phyloP scores from a whole-genome alignment of 768 basidiomycete genomes.

The Rhodotorula toruloides region DNA sequence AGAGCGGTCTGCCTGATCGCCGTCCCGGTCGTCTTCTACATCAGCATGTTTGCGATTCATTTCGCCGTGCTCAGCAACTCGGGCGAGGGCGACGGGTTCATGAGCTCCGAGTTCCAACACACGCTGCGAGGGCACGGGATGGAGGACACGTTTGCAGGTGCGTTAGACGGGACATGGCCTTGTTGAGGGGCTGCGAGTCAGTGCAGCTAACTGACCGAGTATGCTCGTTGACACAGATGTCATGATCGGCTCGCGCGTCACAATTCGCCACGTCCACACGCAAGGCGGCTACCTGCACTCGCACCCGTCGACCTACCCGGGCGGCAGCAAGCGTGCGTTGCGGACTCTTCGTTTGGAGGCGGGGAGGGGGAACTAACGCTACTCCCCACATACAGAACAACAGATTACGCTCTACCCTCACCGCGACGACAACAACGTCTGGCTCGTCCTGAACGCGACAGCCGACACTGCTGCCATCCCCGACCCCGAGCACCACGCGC shows the following conservation, averaged over 20 bases:
- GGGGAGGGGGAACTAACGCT: not conserved
- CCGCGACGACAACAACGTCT: constrained; percentile 91
- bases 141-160: constrained; percentile 87
- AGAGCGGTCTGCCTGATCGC: constrained; percentile 82
- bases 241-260: constrained; percentile 71
- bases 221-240: constrained; percentile 56
- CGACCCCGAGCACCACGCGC: constrained; percentile 35
- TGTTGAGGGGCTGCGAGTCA: too few species aligned
- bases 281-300: constrained; percentile 99
- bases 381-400: constrained; percentile 61
- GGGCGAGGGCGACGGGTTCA: constrained; percentile 97
- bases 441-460: constrained; percentile 76
- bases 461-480: constrained; percentile 30
- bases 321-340: constrained; percentile 76
- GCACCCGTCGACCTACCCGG: constrained; percentile 81
- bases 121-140: constrained; percentile 82
- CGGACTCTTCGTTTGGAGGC: not conserved
- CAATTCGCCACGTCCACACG: constrained; percentile 86
- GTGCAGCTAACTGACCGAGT: too few species aligned
- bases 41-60: constrained; percentile 94
- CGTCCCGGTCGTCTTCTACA: constrained; percentile 81
- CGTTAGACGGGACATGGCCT: too few species aligned
- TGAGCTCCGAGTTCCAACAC: constrained; percentile 98
- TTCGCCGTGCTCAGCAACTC: constrained; percentile 80
- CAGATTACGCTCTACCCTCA: constrained; percentile 99